Evolutionary conservation across 2,329 filamentous ascomycete genomes (phyloP), one percentile per base, ranked within the genome.

Genomic region (Beauveria rudraprayagi): DNA sequence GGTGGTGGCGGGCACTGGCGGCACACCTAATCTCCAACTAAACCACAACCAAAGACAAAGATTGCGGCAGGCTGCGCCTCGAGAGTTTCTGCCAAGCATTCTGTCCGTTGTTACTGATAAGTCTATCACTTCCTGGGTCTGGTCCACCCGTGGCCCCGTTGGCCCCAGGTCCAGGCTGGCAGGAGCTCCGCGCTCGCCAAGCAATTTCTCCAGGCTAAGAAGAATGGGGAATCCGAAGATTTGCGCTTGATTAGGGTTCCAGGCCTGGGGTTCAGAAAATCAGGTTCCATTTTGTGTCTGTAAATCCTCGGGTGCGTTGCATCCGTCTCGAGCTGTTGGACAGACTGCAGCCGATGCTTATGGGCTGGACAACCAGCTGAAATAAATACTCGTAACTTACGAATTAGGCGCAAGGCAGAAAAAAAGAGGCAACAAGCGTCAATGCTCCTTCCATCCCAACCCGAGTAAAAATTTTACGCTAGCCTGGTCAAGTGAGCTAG

Each of bases 11-110:
- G 40, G 53, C 53, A 44, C 40, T 28, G 53, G 53, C 3, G 41
- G 41, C 53, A 37, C 43, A 56, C 54, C 37, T 41, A 56, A 56
- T 56, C 54, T 47, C 28, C 43, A 46, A 30, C 54, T 30, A 56
- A 47, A 40, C 34, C 34, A 37, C 14, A 37, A 37, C 10, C 1
- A 14, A 56, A n/a, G n/a, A 17, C 16, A 30, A 43, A 43, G n/a
- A 34, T 34, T 56, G 53, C 24, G 26, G 10, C 41, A 46, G 24
- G 51, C 37, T 43, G 30, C 30, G 47, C 47, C 17, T 16, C 19
- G 17, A 51, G 28, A 37, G 34, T 37, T 37, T 37, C 14, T 14
- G 30, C 30, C 30, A 37, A 37, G 34, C 34, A 5, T 16, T 16
- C 34, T 37, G 34, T 37, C 34, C 34, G 11, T 37, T 37, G 34